A percentile compares a stretch with the other conserved stretches of the same genome.
These are phyloP conservation scores for Eucalyptus viminalis DNA, from an alignment of 345 rosid species.

Conservation along the genomic window DNA sequence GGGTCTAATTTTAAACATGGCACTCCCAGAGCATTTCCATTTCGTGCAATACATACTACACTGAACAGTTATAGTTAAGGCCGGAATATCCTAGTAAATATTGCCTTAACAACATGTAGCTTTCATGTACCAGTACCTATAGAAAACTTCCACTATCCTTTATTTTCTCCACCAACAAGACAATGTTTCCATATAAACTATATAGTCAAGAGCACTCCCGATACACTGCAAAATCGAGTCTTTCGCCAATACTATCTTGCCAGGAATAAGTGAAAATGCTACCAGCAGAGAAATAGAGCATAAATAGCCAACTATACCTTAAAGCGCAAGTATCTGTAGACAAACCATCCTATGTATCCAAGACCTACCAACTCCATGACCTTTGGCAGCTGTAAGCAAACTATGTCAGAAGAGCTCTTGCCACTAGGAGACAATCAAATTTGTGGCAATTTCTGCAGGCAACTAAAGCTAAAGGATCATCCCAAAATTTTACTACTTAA, in stretches of 20 bases:
- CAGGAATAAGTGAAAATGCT: not conserved
- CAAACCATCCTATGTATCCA: conserved; percentile 96
- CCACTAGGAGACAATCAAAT: not conserved
- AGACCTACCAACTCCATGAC: conserved; percentile 90
- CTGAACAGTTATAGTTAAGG: not conserved
- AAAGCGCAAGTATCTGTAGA: conserved; percentile 93
- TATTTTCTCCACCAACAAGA: not conserved
- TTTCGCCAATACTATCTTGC: not conserved
- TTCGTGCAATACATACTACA: not conserved
- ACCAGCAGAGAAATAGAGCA: not conserved
- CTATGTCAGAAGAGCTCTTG: not conserved
- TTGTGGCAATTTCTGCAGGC: not conserved
- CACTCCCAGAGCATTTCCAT: not conserved
- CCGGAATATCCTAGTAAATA: not conserved
- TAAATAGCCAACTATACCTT: conserved; percentile 32
- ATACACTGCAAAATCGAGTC: not conserved
- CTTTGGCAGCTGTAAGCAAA: conserved; percentile 50
- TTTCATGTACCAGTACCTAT: not conserved
- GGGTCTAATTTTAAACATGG: not conserved
- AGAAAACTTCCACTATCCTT: not conserved
- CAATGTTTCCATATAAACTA: not conserved
- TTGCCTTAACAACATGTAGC: not conserved
- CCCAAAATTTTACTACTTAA: not conserved
- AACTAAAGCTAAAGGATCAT: not conserved
- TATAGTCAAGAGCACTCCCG: not conserved